Conservation (phyloP, 495 filamentous ascomycete genomes). For the Melanomma pulvis-pyrius region DNA sequence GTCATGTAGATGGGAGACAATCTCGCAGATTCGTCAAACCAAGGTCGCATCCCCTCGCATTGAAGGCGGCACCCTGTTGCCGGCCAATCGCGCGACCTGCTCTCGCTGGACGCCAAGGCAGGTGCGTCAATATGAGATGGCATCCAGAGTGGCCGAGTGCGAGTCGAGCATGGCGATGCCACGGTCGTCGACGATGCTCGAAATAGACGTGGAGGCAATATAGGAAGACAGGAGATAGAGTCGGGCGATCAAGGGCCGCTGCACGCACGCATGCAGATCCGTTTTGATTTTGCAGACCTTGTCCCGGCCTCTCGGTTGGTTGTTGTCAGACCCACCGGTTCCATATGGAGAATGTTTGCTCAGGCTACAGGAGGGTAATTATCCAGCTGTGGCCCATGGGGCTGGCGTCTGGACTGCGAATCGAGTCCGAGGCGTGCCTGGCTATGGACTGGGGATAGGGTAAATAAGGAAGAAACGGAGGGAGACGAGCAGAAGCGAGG, state of each 20-base stretch:
- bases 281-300: conserved; percentile 1
- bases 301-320: conserved; percentile 18
- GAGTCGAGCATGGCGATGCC: neutral
- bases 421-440: conserved; percentile 13
- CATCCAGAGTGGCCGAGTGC: neutral
- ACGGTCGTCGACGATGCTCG: neutral
- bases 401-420: conserved; percentile 6
- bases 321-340: conserved; percentile 19
- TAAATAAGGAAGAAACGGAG: conserved; percentile 19
- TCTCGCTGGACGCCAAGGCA: neutral
- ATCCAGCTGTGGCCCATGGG: conserved; percentile 24
- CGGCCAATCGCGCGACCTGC: conserved; percentile 3
- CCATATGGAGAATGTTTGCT: conserved; percentile 6
- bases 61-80: neutral
- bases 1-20: conserved; percentile 12
- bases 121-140: neutral
- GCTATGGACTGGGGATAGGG: conserved; percentile 12
- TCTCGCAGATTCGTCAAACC: conserved; percentile 12
- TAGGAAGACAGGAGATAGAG: neutral
- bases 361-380: conserved; percentile 15
- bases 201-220: conserved; percentile 3
- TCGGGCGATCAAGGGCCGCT: neutral
- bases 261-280: conserved; percentile 9
- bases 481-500: conserved; percentile 24
- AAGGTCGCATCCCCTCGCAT: conserved; percentile 4